Evolutionary conservation across 768 basidiomycete genomes (phyloP), one percentile per base, ranked within the genome.

Genomic region (Leucocoprinus sp.): DNA sequence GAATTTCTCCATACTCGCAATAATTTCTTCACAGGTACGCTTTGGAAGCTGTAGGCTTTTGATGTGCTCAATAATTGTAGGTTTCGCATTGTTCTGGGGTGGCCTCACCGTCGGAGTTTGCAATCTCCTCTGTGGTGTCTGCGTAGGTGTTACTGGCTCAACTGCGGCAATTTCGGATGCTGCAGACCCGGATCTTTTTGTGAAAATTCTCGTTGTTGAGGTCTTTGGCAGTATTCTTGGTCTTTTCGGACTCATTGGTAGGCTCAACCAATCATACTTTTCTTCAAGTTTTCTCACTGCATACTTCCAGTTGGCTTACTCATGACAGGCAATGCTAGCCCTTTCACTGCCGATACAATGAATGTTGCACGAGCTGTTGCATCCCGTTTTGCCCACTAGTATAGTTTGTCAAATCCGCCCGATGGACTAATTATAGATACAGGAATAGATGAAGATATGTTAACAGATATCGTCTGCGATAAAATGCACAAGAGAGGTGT

Each of bases 201-300:
- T 98, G 64, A 97, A 95, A 65, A 89, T 98, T 50, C 78, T 99
- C 42, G 83, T 99, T 45, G 88, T 99, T 0, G 96, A 98, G 59
- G 93, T 96, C 33, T 91, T 93, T 60, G 85, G 83, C 43, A 86
- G 85, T 57, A 91, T 96, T 45, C 65, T 96, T 61, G 93, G 93
- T 4, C 66, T 97, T 37, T 97, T 95, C 59, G 93, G 93, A 15
- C 68, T 95, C 52, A 96, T 95, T 54, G 87, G 91, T 92, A 52
- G 49, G 86, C 31, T 12, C 9, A 31, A 31, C 75, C 18, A n/a
- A n/a, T n/a, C 37, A 37, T 28, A 14, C 37, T 36, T 36, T 41
- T 31, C n/a, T 26, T 21, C 8, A 12, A 33, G 15, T 33, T 19
- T 27, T 39, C 45, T 43, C 47, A 35, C 43, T 34, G 15, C 46